These are phyloP conservation scores for Paramecium sonneborni DNA, from an alignment of 73 alveolate species.

Conservation along the genomic window DNA sequence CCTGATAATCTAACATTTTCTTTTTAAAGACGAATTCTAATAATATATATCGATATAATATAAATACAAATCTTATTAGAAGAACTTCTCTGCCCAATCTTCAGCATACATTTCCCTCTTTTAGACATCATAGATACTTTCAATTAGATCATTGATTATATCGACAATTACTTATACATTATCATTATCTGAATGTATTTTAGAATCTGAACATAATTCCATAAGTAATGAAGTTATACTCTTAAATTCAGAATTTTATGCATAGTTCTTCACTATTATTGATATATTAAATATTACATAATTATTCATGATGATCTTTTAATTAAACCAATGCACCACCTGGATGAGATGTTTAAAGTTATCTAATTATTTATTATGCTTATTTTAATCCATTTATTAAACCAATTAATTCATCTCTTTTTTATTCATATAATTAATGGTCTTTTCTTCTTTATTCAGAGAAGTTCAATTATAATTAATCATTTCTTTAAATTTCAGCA, in stretches of 20 bases:
- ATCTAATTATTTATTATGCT: conserved; percentile 38
- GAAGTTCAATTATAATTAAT: neutral
- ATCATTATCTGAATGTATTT: conserved; percentile 53
- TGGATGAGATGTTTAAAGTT: conserved; percentile 52
- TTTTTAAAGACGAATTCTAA: neutral
- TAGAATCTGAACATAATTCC: conserved; percentile 52
- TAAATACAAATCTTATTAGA: conserved; percentile 35
- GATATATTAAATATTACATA: neutral
- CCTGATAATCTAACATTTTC: conserved; percentile 44
- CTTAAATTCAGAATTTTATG: conserved; percentile 17
- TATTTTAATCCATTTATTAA: conserved; percentile 37
- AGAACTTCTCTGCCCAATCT: conserved; percentile 57
- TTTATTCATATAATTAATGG: conserved; percentile 25
- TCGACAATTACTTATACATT: conserved; percentile 36
- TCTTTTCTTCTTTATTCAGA: conserved; percentile 44
- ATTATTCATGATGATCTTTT: conserved; percentile 26
- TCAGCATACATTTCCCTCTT: conserved; percentile 61
- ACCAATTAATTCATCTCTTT: conserved; percentile 22
- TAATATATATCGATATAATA: neutral
- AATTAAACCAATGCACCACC: conserved; percentile 55
- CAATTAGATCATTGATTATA: conserved; percentile 11
- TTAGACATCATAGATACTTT: conserved; percentile 36
- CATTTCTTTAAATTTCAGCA: conserved; percentile 38
- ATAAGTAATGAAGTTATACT: neutral
- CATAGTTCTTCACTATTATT: neutral